Evolutionary conservation across 805 yeast genomes (phyloP), one percentile per base, ranked within the genome.

Genomic region (Scheffersomyces spartinae): DNA sequence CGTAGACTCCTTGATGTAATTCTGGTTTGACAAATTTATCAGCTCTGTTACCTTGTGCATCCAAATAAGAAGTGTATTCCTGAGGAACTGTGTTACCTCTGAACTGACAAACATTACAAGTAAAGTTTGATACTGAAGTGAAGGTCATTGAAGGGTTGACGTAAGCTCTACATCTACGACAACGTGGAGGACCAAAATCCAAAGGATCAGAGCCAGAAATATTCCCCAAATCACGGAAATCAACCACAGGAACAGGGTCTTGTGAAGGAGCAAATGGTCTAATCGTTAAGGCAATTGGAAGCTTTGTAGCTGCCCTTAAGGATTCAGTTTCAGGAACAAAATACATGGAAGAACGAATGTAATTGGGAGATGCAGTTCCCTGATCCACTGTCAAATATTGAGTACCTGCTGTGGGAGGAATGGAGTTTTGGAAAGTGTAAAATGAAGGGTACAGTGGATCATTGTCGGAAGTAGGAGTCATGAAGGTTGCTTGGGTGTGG

Each of bases 101-200:
- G 38, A 79, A 80, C 33, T 73, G 74, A 55, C 98, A 91, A 42
- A 91, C 68, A 50, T 88, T 88, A 61, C 98, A 91, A 8, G 71
- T 61, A 50, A 83, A 80, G 30, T 55, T 59, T 21, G 74, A 68
- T 15, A 75, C 74, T 28, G 64, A 66, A 5, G 71, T 63, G 36
- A 71, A 74, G 33, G 68, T 74, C 74, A 81, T 78, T 11, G 74
- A 69, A 3, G 96, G 93, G 46, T 88, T 91, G 34, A 85, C 64
- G 49, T 85, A 91, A 1, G 95, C 71, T 29, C 95, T 71, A 55
- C 99, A 91, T 34, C 97, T 75, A 37, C 72, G 69, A 53, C 99
- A 91, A 38, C 99, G 69, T 17, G 93, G 76, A 0, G 95, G 94
- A 1, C 84, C 83, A 13, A 46, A 40, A 26, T 55, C 63, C 22